Base-by-base conservation (phyloP, 1,139 yeast species). In the Pichia sp. region DNA sequence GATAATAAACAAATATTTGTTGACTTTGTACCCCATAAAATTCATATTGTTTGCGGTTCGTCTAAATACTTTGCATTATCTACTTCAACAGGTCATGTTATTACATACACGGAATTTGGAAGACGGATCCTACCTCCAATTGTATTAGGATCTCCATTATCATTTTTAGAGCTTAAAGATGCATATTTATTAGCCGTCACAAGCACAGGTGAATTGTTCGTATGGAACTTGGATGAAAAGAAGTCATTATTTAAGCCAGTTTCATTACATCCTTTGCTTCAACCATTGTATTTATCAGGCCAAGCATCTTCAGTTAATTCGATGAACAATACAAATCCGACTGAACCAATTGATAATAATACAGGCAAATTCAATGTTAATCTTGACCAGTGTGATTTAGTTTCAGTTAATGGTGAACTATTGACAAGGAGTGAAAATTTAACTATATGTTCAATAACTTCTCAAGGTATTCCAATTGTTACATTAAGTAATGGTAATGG, bases 401-500 rank as follows among this genome's bases (percentile, higher is more conserved):
- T 58, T 1, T 55, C 59, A 53, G 75, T 73, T 50, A 74, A 75
- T 43, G 85, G 80, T 42, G 90, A 85, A 50, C 79, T 90, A 1
- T 64, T 90, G 39, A 76, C 87, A 3, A 76, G 84, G 55, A 84
- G 95, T 0, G 96, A 92, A 42, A 82, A 81, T 55, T 71, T 92
- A 39, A 89, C 97, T 0, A 71, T 87, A 69, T 87, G 96, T 61
- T 80, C 94, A 1, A 72, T 92, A 2, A 83, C 95, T 0, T 70
- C 78, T 0, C 64, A 65, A 23, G 98, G 98, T 4, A 68, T 84
- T 2, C 92, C 96, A 0, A 64, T 90, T 22, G 72, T 89, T 4
- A 87, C 97, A 0, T 69, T 92, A 40, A 80, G 89, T 38, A 87
- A 85, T 63, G 98, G 98, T 1, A 80, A 86, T 44, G 97, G 96